phyloP scores from a whole-genome alignment of 164 flowering plant genomes.

The Piper betle region DNA sequence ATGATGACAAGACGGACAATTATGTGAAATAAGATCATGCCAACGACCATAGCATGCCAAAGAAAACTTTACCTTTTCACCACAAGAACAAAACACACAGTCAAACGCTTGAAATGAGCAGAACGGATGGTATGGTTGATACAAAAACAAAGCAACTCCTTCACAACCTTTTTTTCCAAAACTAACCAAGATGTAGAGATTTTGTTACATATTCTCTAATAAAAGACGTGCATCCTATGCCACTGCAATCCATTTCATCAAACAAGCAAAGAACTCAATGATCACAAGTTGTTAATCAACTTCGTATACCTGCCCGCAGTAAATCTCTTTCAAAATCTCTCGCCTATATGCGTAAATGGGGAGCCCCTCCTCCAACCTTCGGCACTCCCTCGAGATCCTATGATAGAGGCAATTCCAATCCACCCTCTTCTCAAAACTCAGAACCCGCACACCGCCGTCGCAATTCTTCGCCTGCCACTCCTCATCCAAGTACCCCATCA shows the following conservation, averaged over 20 bases:
- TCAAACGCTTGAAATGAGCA: neutral
- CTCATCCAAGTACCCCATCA: slow-evolving; percentile 27
- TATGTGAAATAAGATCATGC: too few species aligned
- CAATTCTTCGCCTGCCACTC: slow-evolving; percentile 1
- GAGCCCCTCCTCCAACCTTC: slow-evolving; percentile 56
- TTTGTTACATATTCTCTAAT: neutral
- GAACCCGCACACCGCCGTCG: slow-evolving; percentile 12
- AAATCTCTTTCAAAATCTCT: slow-evolving; percentile 34
- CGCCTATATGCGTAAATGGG: slow-evolving; percentile 47
- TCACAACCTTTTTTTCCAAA: too few species aligned
- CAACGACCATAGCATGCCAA: too few species aligned
- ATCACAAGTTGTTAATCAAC: neutral
- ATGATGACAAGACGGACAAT: too few species aligned
- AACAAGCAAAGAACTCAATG: too few species aligned
- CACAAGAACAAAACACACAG: too few species aligned
- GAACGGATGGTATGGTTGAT: too few species aligned
- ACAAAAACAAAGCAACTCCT: too few species aligned
- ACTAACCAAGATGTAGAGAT: neutral
- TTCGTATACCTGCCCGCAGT: slow-evolving; percentile 41
- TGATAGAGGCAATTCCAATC: slow-evolving; percentile 40
- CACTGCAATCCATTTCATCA: too few species aligned
- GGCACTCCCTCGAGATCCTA: slow-evolving; percentile 45
- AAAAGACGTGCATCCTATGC: neutral
- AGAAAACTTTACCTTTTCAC: too few species aligned
- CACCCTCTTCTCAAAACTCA: slow-evolving; percentile 17